phyloP scores from a whole-genome alignment of 2,329 filamentous ascomycete species.

The Penicillium vulpinum region DNA sequence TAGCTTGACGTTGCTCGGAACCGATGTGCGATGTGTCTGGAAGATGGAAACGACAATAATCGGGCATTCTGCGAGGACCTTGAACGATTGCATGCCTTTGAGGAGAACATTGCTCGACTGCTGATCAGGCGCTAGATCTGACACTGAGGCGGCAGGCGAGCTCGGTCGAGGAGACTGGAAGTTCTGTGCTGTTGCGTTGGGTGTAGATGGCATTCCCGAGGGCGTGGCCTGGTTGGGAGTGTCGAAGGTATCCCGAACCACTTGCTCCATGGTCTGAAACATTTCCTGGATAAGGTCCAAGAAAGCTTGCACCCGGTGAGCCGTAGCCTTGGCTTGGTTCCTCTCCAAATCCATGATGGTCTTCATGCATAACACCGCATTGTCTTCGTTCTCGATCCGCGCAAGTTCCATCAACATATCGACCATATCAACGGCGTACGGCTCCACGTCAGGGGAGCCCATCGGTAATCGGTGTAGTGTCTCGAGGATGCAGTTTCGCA shows the following conservation, averaged over 20 bases:
- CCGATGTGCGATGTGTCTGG: conserved; percentile 80
- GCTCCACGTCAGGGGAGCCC: conserved; percentile 78
- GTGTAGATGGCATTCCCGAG: conserved; percentile 54
- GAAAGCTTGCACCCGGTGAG: conserved; percentile 83
- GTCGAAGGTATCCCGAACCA: conserved; percentile 94
- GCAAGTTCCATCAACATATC: conserved; percentile 88
- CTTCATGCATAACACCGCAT: conserved; percentile 97
- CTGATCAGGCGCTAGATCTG: conserved; percentile 79
- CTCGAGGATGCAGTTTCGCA: conserved; percentile 90
- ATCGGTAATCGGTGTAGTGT: conserved; percentile 84
- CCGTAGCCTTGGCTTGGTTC: conserved; percentile 80
- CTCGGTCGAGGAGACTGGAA: conserved; percentile 87
- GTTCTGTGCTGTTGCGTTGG: conserved; percentile 57
- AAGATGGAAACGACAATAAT: conserved; percentile 99
- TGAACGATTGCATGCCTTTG: conserved; percentile 98
- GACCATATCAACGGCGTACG: conserved; percentile 83
- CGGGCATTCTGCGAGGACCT: conserved; percentile 93
- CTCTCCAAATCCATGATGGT: conserved; percentile 96
- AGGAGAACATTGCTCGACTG: conserved; percentile 77
- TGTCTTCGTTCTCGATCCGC: conserved; percentile 93
- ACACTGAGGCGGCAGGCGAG: conserved; percentile 78
- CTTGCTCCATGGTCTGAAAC: conserved; percentile 90
- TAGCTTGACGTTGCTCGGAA: conserved; percentile 79
- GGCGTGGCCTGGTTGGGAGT: conserved; percentile 61
- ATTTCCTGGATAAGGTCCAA: conserved; percentile 90